Evolutionary conservation across 257 asterid species (phyloP), one percentile per base, ranked within the genome.

Genomic region (Penstemon davidsonii): DNA sequence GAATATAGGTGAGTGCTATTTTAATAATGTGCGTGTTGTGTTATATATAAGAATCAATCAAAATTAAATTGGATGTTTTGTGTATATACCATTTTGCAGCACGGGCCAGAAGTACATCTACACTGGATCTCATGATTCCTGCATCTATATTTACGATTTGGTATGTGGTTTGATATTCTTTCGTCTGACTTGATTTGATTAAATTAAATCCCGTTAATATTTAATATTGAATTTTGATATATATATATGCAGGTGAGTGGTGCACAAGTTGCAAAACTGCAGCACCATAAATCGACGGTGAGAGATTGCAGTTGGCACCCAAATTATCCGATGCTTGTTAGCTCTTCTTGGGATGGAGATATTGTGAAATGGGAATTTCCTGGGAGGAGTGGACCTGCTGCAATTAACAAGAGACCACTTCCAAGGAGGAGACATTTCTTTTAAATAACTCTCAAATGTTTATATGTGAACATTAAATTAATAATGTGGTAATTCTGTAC

Each of bases 271-370:
- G 87, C 86, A 4, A 91, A 84, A 79, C 79, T 91, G 68, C 69
- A 75, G 82, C 81, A 87, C 83, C 96, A 91, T 74, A 78, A 67
- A 55, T 78, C 91, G 15, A 80, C 90, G 1, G 87, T 89, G 51
- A 79, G 96, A 62, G 96, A 90, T 78, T 89, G 95, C 43, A 87
- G 88, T 69, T 89, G 98, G 98, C 95, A 91, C 76, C 98, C 98
- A 0, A 66, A 8, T 40, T 89, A 84, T 55, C 96, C 96, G 15
- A 83, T 83, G 86, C 85, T 91, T 12, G 90, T 91, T 43, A 90
- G 95, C 89, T 88, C 96, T 39, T 91, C 96, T 13, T 88, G 96
- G 95, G 96, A 89, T 18, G 96, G 98, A 33, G 89, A 89, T 39
- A 8, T 90, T 4, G 92, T 82, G 60, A 91, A 83, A 81, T 91